Percentiles rank a stretch among this genome's conserved stretches.
Conservation (phyloP, 192 early-diverging fungal species). For the Haplosporangium gracile region DNA sequence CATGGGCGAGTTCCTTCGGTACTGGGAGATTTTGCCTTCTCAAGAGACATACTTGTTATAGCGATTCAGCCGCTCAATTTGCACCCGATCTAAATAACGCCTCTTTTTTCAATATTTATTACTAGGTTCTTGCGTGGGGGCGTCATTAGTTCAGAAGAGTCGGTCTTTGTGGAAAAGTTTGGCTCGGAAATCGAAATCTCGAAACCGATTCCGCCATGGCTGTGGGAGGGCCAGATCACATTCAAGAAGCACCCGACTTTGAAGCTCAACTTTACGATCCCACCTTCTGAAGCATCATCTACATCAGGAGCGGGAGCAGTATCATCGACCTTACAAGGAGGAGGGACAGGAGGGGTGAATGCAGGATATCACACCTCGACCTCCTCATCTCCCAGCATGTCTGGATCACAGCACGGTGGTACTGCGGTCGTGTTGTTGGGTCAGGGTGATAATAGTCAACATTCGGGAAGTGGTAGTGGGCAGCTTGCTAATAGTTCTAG, state of each 20-base stretch:
- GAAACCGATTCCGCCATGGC: conserved; percentile 70
- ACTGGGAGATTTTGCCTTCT: background rate
- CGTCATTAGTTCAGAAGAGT: conserved; percentile 76
- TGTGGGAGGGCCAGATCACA: conserved; percentile 74
- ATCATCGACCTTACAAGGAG: conserved; percentile 35
- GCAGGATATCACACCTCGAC: conserved; percentile 12
- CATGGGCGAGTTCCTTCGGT: conserved; percentile 81
- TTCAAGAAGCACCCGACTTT: conserved; percentile 79
- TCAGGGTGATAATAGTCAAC: conserved; percentile 18
- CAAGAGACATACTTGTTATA: background rate
- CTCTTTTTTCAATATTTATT: background rate
- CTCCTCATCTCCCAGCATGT: conserved; percentile 32
- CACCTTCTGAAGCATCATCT: conserved; percentile 24
- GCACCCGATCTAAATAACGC: too few relatives aligned
- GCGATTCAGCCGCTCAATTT: background rate
- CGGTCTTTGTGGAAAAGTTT: conserved; percentile 86
- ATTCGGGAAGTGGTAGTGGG: background rate
- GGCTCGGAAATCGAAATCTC: conserved; percentile 75
- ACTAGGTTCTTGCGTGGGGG: conserved; percentile 65
- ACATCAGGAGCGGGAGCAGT: background rate
- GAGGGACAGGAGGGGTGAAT: conserved; percentile 26
- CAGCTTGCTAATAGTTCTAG: background rate
- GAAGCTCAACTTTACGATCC: conserved; percentile 69
- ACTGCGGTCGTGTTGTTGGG: conserved; percentile 11
- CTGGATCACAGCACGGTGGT: background rate